Evolutionary conservation across 2,329 filamentous ascomycete species (phyloP).

Genomic region (Drechmeria coniospora): DNA sequence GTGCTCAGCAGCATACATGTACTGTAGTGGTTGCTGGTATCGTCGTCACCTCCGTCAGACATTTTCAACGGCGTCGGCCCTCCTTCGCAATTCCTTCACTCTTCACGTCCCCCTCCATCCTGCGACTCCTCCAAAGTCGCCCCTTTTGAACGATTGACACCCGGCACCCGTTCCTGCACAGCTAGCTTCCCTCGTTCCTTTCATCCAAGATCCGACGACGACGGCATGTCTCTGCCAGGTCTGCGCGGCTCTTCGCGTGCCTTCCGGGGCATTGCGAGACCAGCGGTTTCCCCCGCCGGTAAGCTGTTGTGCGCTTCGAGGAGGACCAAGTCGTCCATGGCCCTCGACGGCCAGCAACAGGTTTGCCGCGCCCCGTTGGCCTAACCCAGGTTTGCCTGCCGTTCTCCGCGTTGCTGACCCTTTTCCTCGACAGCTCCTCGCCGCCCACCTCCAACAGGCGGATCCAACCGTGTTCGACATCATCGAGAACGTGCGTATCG

Average conservation of each 20-base stretch:
- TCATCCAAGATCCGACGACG: slow-evolving; percentile 5
- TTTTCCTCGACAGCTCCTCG: slow-evolving; percentile 50
- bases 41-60: too few species aligned
- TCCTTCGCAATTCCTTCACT: too few species aligned
- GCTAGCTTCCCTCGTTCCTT: slow-evolving; percentile 1
- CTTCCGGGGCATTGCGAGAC: slow-evolving; percentile 25
- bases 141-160: too few species aligned
- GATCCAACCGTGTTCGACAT: slow-evolving; percentile 82
- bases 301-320: slow-evolving; percentile 12
- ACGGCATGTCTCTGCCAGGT: slow-evolving; percentile 30
- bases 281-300: slow-evolving; percentile 9
- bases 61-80: too few species aligned
- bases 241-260: slow-evolving; percentile 33
- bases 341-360: slow-evolving; percentile 43
- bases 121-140: too few species aligned
- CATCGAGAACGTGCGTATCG: slow-evolving; percentile 58
- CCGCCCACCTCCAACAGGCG: slow-evolving; percentile 63
- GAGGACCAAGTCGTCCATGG: slow-evolving; percentile 29
- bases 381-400: slow-evolving; percentile 5
- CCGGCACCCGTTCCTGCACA: too few species aligned
- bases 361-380: slow-evolving; percentile 19
- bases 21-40: too few species aligned
- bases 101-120: too few species aligned
- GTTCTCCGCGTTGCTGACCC: slow-evolving; percentile 5
- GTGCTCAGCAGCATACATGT: too few species aligned